Conservation (phyloP, 106 monocot genomes). For the Agapanthus africanus region DNA sequence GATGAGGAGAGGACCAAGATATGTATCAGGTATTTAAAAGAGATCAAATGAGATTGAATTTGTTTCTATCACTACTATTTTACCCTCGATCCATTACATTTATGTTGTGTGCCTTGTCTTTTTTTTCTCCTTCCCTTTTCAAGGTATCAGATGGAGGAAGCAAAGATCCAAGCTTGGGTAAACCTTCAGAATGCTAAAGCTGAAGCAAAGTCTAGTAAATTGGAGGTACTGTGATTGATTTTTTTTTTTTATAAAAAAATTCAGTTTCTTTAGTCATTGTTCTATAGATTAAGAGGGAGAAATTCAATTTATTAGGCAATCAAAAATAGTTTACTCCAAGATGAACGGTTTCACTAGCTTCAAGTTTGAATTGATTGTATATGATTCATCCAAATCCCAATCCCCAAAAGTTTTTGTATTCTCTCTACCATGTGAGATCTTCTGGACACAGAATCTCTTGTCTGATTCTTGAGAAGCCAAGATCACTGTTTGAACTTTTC, state of each 20-base stretch:
- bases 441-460: background rate
- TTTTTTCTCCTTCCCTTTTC: background rate
- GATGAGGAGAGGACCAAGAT: conserved; percentile 85
- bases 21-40: conserved; percentile 74
- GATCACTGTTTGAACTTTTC: too few species aligned
- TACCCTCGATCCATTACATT: background rate
- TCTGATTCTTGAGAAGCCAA: background rate
- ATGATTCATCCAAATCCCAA: too few species aligned
- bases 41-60: background rate
- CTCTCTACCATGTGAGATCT: background rate
- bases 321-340: too few species aligned
- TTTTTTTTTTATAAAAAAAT: too few species aligned
- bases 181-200: conserved; percentile 87
- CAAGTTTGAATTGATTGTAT: too few species aligned
- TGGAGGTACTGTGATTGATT: conserved; percentile 77
- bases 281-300: too few species aligned
- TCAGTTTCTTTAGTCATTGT: too few species aligned
- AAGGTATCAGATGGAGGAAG: conserved; percentile 91
- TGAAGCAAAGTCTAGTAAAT: conserved; percentile 78
- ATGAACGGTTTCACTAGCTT: too few species aligned
- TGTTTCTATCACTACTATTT: background rate
- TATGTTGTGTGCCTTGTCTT: background rate
- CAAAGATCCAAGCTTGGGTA: conserved; percentile 90
- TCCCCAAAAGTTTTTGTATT: too few species aligned
- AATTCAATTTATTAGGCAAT: too few species aligned